Evolutionary conservation across 805 yeast species (phyloP).

Genomic region (Sungouiozyma intestinalis): DNA sequence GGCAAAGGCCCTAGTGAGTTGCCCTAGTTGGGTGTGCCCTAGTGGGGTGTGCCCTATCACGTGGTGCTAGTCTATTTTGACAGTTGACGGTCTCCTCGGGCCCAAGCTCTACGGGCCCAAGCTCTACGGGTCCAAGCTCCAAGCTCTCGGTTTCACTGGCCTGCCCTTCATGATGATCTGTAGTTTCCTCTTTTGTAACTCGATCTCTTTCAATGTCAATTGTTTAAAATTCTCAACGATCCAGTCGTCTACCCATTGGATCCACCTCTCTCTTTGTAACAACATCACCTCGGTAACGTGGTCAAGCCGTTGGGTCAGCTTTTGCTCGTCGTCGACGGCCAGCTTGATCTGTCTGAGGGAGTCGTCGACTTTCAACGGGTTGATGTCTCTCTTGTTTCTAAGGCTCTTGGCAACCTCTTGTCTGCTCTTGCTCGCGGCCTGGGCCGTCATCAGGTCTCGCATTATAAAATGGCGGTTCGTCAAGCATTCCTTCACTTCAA

Average conservation of each 20-base stretch:
- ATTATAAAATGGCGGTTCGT: conserved; percentile 87
- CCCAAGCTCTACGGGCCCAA: too few relatives aligned
- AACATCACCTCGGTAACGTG: conserved; percentile 81
- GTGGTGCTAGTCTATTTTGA: too few relatives aligned
- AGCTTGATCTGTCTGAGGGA: conserved; percentile 71
- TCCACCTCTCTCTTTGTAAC: conserved; percentile 46
- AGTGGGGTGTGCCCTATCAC: too few relatives aligned
- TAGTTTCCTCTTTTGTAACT: conserved; percentile 74
- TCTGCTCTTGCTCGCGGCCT: conserved; percentile 55
- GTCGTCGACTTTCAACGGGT: conserved; percentile 84
- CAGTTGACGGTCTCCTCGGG: too few relatives aligned
- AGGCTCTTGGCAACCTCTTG: conserved; percentile 64
- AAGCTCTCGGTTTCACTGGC: too few relatives aligned
- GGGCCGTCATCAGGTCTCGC: conserved; percentile 80
- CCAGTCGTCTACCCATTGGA: conserved; percentile 46
- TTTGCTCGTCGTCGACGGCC: conserved; percentile 68
- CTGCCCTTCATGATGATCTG: conserved; percentile 52
- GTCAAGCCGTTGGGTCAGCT: conserved; percentile 63
- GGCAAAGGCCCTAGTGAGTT: too few relatives aligned
- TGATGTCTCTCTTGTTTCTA: conserved; percentile 62
- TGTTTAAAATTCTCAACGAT: conserved; percentile 45
- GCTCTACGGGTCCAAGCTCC: too few relatives aligned
- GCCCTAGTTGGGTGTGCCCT: too few relatives aligned
- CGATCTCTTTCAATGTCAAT: conserved; percentile 62
- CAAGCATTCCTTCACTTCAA: conserved; percentile 80